Base-by-base conservation (phyloP, 2,329 filamentous ascomycete species). In the Stemphylium beticola region DNA sequence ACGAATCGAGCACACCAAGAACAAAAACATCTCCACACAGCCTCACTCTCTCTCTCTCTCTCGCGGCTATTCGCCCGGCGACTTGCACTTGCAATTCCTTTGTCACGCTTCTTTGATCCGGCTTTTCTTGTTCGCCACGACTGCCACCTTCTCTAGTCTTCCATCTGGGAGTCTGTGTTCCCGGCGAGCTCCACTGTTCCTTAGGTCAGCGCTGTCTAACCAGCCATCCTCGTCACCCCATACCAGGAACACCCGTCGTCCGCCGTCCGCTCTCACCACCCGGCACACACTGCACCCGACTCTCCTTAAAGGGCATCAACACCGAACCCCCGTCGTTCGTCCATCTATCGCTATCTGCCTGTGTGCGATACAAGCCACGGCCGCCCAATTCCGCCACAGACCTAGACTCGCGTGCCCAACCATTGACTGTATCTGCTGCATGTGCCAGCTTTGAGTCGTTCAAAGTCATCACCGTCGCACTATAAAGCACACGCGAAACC, bases 311-410 rank as follows among this genome's bases (percentile, higher is more conserved):
- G 42, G 26, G 24, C 56, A 34, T 32, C 42, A 31, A 36, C 43
- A 48, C 46, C 41, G 38, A 34, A 18, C 45, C 31, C 33, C 33
- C 41, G 33, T 37, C 53, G 31, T 37, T 24, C 32, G n/a, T 43
- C 55, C 51, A 57, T 60, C 39, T 58, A 55, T 54, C 54, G 44
- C 56, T 20, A 32, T 32, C 14, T 31, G 26, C 26, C 38, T 33
- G 20, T 31, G 20, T 12, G n/a, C 31, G 18, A 31, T 15, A 40
- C 57, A 52, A 58, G 55, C 57, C 54, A 58, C 55, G 55, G 56
- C 65, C 64, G 51, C 64, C 62, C 60, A 62, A 57, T 55, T 58
- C 56, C 62, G 64, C 64, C 61, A 61, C 64, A 56, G 36, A 4
- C 22, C 22, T 24, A 24, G 22, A 18, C 47, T 46, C 42, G 46